Percentiles rank a stretch among this genome's conserved stretches.
Evolutionary conservation across 176 grass and related monocot genomes (phyloP).

Genomic region (Zizania latifolia): DNA sequence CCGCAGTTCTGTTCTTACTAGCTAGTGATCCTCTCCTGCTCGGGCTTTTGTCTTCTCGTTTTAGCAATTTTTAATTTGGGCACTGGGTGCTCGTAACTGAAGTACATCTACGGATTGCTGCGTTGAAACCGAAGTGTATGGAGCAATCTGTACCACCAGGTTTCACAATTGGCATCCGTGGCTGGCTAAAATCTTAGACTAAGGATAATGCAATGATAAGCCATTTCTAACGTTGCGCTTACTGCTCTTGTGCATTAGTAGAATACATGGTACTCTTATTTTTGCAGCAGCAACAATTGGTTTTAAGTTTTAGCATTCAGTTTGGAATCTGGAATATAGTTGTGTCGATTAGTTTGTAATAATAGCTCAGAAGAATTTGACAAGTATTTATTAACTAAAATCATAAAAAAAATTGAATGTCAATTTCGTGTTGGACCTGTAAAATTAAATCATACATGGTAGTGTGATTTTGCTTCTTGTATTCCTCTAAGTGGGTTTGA

Average conservation of each 20-base stretch:
- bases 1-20: neutral
- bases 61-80: neutral
- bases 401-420: neutral
- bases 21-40: neutral
- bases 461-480: neutral
- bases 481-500: neutral
- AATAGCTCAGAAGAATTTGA: neutral
- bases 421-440: neutral
- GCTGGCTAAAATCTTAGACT: neutral
- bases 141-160: neutral
- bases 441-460: neutral
- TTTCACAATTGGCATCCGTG: neutral
- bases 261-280: neutral
- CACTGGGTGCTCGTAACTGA: neutral
- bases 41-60: neutral
- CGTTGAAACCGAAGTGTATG: neutral
- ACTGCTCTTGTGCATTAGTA: neutral
- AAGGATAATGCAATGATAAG: neutral
- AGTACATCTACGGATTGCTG: neutral
- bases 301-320: neutral
- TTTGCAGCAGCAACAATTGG: neutral
- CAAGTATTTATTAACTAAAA: neutral
- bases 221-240: neutral
- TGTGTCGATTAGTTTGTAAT: neutral
- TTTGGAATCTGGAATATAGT: neutral